These are phyloP conservation scores for Oryza punctata DNA, from an alignment of 176 grass and related monocot genomes.

Conservation along the genomic window DNA sequence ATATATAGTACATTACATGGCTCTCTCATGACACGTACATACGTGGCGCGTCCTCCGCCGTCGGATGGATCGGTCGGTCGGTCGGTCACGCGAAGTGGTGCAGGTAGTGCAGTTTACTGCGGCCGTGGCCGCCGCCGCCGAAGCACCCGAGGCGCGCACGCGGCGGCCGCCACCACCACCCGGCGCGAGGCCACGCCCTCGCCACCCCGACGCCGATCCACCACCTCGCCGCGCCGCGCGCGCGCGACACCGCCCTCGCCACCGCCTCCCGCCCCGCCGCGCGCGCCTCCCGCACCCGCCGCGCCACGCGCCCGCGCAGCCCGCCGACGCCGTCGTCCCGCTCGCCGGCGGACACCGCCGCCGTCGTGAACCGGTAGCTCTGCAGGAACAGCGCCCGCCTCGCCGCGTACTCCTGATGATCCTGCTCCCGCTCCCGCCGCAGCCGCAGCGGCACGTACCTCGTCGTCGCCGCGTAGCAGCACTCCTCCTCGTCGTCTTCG, in stretches of 20 bases:
- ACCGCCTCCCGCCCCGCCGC: not conserved
- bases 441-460: conserved; percentile 24
- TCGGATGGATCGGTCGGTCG: not conserved
- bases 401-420: conserved; percentile 37
- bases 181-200: not conserved
- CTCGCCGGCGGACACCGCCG: not conserved
- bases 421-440: conserved; percentile 18
- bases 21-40: not conserved
- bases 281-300: conserved; percentile 14
- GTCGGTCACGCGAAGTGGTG: conserved; percentile 19
- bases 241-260: not conserved
- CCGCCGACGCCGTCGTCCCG: not conserved
- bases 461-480: not conserved
- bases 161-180: not conserved
- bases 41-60: not conserved
- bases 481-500: not conserved
- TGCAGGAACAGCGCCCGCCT: conserved; percentile 53
- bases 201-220: too few species aligned
- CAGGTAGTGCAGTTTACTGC: conserved; percentile 16
- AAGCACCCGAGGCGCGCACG: not conserved
- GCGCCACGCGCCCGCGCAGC: conserved; percentile 5
- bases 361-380: conserved; percentile 53
- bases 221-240: too few species aligned
- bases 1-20: not conserved
- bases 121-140: conserved; percentile 17